These are phyloP conservation scores for Senna siamea DNA, from an alignment of 306 rosid genomes.

Conservation along the genomic window DNA sequence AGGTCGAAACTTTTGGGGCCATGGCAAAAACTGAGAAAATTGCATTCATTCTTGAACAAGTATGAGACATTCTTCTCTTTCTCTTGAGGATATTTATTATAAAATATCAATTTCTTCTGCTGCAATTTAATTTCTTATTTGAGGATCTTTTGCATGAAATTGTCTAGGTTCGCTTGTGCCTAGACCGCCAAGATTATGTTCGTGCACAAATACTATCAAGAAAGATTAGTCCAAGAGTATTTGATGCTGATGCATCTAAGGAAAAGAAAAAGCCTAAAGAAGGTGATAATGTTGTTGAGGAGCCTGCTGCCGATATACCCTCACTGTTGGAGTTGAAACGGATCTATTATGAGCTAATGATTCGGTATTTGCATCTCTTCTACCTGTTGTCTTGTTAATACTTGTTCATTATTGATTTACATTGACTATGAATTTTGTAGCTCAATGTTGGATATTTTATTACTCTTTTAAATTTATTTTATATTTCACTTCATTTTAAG, in stretches of 20 bases:
- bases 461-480: background rate
- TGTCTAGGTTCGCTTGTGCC: conserved; percentile 62
- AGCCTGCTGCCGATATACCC: conserved; percentile 73
- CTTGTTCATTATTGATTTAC: conserved; percentile 7
- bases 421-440: conserved; percentile 4
- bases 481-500: background rate
- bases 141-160: background rate
- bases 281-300: conserved; percentile 69
- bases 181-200: conserved; percentile 66
- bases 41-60: conserved; percentile 94
- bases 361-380: conserved; percentile 58
- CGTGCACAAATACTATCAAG: conserved; percentile 72
- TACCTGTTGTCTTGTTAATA: conserved; percentile 20
- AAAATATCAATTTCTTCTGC: background rate
- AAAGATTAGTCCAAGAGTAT: conserved; percentile 70
- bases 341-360: conserved; percentile 72
- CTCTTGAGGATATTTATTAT: background rate
- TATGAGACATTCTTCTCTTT: conserved; percentile 37
- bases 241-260: conserved; percentile 58
- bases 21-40: conserved; percentile 92
- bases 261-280: conserved; percentile 77
- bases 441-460: background rate
- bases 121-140: background rate
- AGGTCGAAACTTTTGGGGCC: conserved; percentile 93
- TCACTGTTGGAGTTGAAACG: conserved; percentile 73